A percentile compares a stretch with the other conserved stretches of the same genome.
Evolutionary conservation across 768 basidiomycete species (phyloP).

Genomic region (Suillus sp.): DNA sequence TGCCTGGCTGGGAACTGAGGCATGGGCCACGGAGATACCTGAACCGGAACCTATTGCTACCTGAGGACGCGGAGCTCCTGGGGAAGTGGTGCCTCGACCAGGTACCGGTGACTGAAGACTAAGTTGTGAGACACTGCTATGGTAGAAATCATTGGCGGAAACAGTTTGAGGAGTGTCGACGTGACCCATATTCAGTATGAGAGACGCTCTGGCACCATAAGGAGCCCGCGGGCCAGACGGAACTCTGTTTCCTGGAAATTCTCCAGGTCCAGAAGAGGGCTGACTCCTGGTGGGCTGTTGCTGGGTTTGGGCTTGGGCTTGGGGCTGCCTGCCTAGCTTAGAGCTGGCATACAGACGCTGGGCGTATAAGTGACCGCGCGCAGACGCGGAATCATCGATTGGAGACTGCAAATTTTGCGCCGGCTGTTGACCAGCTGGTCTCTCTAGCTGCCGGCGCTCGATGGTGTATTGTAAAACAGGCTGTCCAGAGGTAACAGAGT

Average conservation of each 20-base stretch:
- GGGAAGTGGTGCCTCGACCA: slow-evolving; percentile 4
- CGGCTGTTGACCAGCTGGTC: slow-evolving; percentile 1
- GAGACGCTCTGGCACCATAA: slow-evolving; percentile 1
- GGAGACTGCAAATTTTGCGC: slow-evolving; percentile 5
- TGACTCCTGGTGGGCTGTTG: neutral
- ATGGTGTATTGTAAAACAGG: slow-evolving; percentile 18
- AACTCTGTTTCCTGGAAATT: neutral
- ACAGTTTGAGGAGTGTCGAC: neutral
- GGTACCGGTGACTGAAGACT: slow-evolving; percentile 12
- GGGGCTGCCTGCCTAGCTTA: slow-evolving; percentile 22
- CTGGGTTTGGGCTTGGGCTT: slow-evolving; percentile 10
- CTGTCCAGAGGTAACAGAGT: slow-evolving; percentile 17
- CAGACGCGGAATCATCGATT: slow-evolving; percentile 12
- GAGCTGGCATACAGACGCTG: slow-evolving; percentile 50
- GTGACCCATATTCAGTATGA: neutral
- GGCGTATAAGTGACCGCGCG: slow-evolving; percentile 35
- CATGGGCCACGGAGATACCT: slow-evolving; percentile 1
- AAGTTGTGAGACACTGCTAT: slow-evolving; percentile 16
- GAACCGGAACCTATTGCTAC: slow-evolving; percentile 5
- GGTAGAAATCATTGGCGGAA: slow-evolving; percentile 22
- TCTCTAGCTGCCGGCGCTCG: slow-evolving; percentile 22
- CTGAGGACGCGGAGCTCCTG: slow-evolving; percentile 6
- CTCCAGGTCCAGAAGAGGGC: slow-evolving; percentile 2
- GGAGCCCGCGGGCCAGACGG: neutral
- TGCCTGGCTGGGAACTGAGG: neutral